Base-by-base conservation (phyloP, 306 rosid genomes). In the Quercus alba region DNA sequence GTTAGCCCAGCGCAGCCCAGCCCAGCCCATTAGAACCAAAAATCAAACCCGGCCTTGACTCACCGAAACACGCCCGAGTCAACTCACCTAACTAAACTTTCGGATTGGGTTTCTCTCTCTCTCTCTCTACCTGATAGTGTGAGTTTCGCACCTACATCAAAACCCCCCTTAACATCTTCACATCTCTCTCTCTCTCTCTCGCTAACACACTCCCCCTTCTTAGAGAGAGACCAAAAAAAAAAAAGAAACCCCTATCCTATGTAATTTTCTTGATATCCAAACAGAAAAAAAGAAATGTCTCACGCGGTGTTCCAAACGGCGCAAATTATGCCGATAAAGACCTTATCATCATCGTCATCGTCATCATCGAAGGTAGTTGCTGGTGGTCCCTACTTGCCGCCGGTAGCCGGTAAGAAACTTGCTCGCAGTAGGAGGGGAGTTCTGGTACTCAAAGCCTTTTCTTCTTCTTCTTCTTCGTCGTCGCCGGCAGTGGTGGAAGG, bases 261-360 rank as follows among this genome's bases (percentile, higher is more conserved):
- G 5, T 25, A n/a, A 51, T 74, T 69, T 44, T 81, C 78, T 75
- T n/a, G 51, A 51, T 8, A 21, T 68, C 77, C 66, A 33, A 81
- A 28, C 79, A 30, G 77, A 26, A 21, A 6, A 12, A 58, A 38
- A 38, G 2, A 38, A 63, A 88, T 92, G 94, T 74, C 91, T 70
- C 94, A 79, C 79, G 83, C 94, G 28, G 87, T 85, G 80, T 92
- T 90, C 76, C 94, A 85, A 18, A 86, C 93, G 63, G 91, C 94
- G 19, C 97, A 90, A 81, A 85, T 90, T 76, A 82, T 88, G 89
- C 90, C 91, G 7, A 91, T 88, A 21, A 86, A 75, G 73, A 56
- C 86, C 61, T 64, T 81, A 4, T 26, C 83, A 12, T 46, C 52
- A 35, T 38, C 46, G 0, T 41, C 46, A 2, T 41, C 46, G 46